Evolutionary conservation across 305 asterid genomes (phyloP).

Genomic region (Solanum chacoense): DNA sequence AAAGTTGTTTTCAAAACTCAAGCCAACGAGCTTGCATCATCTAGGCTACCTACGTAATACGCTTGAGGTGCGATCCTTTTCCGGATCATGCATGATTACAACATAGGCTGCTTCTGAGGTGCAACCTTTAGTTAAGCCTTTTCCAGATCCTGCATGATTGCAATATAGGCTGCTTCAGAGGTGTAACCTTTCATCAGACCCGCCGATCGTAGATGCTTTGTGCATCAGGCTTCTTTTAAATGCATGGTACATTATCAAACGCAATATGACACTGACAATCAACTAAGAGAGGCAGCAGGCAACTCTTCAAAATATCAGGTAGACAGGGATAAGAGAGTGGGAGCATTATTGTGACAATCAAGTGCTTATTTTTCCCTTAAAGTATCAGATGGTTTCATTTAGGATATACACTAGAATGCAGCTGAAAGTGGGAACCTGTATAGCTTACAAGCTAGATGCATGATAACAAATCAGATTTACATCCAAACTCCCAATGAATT

Average conservation of each 20-base stretch:
- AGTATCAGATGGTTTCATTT: not conserved
- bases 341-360: not conserved
- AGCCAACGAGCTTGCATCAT: not conserved
- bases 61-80: not conserved
- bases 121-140: not conserved
- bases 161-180: not conserved
- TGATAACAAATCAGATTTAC: constrained; percentile 6
- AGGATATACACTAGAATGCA: constrained; percentile 2
- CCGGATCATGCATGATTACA: not conserved
- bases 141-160: not conserved
- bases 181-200: not conserved
- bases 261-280: not conserved
- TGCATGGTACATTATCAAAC: not conserved
- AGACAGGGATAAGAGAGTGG: not conserved
- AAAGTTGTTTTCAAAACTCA: not conserved
- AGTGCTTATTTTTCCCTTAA: not conserved
- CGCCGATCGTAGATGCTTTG: not conserved
- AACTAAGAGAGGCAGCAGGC: not conserved
- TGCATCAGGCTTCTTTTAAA: not conserved
- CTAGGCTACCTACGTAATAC: not conserved
- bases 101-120: not conserved
- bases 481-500: constrained; percentile 5
- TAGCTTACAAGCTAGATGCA: not conserved
- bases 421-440: not conserved
- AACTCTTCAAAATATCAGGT: not conserved